Conservation (phyloP, 768 basidiomycete genomes). For the Artomyces pyxidatus region DNA sequence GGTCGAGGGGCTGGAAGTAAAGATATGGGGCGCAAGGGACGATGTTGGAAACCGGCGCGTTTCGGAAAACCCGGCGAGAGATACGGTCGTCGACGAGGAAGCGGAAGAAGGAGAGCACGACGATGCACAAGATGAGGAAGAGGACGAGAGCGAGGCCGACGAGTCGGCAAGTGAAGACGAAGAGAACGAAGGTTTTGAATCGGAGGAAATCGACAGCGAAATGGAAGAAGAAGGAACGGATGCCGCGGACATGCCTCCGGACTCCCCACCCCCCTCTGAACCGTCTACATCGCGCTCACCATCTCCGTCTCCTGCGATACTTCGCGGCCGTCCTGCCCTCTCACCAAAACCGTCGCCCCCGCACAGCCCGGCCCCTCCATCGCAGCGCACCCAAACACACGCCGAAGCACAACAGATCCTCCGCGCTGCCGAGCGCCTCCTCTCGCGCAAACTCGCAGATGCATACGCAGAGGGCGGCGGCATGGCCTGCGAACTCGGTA, state of each 20-base stretch:
- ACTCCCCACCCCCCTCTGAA: conserved; percentile 14
- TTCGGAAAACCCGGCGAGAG: background rate
- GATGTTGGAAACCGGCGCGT: conserved; percentile 1
- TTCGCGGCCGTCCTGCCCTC: conserved; percentile 8
- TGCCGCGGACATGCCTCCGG: background rate
- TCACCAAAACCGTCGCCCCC: conserved; percentile 8
- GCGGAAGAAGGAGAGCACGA: conserved; percentile 13
- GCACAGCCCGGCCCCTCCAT: background rate
- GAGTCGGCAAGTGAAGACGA: conserved; percentile 9
- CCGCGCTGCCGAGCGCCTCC: conserved; percentile 30
- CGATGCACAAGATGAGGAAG: background rate
- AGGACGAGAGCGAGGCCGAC: conserved; percentile 9
- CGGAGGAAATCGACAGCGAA: background rate
- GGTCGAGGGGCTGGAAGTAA: conserved; percentile 56
- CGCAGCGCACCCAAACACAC: conserved; percentile 13
- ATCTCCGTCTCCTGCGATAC: conserved; percentile 18
- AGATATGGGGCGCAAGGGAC: conserved; percentile 20
- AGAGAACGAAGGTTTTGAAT: conserved; percentile 11
- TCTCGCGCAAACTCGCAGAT: conserved; percentile 37
- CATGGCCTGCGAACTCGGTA: conserved; percentile 34
- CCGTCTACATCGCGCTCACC: conserved; percentile 23
- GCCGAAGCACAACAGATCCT: conserved; percentile 28
- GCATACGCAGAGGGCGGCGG: conserved; percentile 37
- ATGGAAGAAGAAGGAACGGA: conserved; percentile 2
- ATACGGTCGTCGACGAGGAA: conserved; percentile 7